A percentile compares a stretch with the other conserved stretches of the same genome.
Evolutionary conservation across 148 eudicot species (phyloP).

Genomic region (Amaranthus hypochondriacus): DNA sequence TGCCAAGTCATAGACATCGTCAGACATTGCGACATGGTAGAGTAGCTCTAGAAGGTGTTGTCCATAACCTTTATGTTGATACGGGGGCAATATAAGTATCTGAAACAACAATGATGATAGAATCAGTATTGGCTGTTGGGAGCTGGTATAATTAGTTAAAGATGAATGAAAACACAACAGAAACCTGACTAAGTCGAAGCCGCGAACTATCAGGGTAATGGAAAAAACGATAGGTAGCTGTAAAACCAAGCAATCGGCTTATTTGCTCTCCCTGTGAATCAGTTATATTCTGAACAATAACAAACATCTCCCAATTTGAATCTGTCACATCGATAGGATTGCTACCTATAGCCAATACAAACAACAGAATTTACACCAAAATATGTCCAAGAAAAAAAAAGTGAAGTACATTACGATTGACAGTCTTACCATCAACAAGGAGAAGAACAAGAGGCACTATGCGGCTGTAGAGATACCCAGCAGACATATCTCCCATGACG

Average conservation of each 20-base stretch:
- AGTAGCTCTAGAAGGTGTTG: conserved; percentile 56
- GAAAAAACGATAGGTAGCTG: conserved; percentile 73
- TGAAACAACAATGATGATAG: conserved; percentile 29
- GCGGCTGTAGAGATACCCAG: conserved; percentile 78
- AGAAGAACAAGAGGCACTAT: conserved; percentile 91
- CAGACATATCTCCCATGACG: conserved; percentile 49
- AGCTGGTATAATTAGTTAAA: not conserved
- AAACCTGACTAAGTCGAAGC: conserved; percentile 85
- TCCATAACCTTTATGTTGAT: conserved; percentile 83
- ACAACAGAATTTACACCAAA: not conserved
- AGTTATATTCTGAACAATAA: conserved; percentile 43
- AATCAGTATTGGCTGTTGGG: not conserved
- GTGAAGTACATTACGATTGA: not conserved
- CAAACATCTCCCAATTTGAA: conserved; percentile 78
- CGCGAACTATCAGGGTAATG: conserved; percentile 61
- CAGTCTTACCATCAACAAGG: conserved; percentile 75
- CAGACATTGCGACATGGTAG: conserved; percentile 52
- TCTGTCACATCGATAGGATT: conserved; percentile 86
- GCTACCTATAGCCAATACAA: conserved; percentile 55
- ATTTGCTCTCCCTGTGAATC: conserved; percentile 34
- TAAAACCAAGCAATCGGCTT: conserved; percentile 65
- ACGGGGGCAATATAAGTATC: conserved; percentile 84
- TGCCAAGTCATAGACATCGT: conserved; percentile 68
- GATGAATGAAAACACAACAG: not conserved
- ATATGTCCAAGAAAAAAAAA: not conserved